Evolutionary conservation across 768 basidiomycete species (phyloP).

Genomic region (Amanita pseudoporphyria): DNA sequence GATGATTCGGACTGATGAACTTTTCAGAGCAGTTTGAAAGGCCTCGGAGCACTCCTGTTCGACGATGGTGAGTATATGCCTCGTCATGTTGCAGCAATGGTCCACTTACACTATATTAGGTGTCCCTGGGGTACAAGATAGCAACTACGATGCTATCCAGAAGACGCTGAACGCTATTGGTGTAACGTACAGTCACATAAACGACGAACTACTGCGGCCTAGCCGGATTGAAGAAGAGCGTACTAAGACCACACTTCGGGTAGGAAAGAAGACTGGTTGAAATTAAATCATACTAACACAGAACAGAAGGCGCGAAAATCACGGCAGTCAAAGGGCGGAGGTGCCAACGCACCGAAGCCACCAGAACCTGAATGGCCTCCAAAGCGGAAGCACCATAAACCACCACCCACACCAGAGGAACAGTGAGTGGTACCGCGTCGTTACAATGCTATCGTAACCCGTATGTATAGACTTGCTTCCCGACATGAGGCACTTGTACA

Average conservation of each 20-base stretch:
- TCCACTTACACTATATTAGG: not conserved
- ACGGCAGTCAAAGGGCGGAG: slow-evolving; percentile 17
- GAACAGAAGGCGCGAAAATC: slow-evolving; percentile 14
- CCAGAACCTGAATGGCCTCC: slow-evolving; percentile 57
- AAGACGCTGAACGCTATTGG: slow-evolving; percentile 50
- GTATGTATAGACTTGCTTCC: slow-evolving; percentile 32
- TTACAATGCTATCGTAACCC: not conserved
- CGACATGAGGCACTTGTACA: slow-evolving; percentile 56
- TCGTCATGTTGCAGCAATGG: not conserved
- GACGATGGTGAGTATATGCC: slow-evolving; percentile 43
- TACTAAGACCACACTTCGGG: slow-evolving; percentile 43
- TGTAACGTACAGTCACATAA: slow-evolving; percentile 65
- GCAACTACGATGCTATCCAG: slow-evolving; percentile 37
- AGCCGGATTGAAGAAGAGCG: slow-evolving; percentile 63
- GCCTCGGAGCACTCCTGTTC: slow-evolving; percentile 58
- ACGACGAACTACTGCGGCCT: slow-evolving; percentile 58
- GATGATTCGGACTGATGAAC: not conserved
- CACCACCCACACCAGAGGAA: slow-evolving; percentile 34
- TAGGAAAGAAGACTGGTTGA: slow-evolving; percentile 15
- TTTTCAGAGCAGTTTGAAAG: slow-evolving; percentile 42
- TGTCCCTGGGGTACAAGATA: not conserved
- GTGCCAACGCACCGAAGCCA: slow-evolving; percentile 14
- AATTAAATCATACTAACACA: not conserved
- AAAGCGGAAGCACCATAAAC: slow-evolving; percentile 44
- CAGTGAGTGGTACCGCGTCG: slow-evolving; percentile 29